Conservation (phyloP, 345 rosid genomes). For the Euphorbia lathyris region DNA sequence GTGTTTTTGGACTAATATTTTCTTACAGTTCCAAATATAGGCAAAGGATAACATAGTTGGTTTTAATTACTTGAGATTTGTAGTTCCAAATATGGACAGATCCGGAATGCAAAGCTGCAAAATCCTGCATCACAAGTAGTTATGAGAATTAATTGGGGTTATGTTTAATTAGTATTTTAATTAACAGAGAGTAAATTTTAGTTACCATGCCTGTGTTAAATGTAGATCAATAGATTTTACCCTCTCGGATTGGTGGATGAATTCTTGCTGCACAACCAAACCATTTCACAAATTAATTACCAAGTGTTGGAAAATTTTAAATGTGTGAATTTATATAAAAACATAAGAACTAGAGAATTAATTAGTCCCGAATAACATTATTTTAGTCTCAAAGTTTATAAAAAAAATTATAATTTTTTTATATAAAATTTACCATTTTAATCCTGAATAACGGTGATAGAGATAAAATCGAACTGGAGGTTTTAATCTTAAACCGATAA, state of each 20-base stretch:
- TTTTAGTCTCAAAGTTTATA: no score
- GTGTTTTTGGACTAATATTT: no score
- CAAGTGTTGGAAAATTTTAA: neutral
- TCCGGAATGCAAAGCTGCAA: conserved; percentile 34
- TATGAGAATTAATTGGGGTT: neutral
- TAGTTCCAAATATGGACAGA: conserved; percentile 38
- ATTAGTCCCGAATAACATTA: no score
- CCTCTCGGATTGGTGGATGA: conserved; percentile 32
- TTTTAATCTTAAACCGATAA: no score
- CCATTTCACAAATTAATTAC: neutral
- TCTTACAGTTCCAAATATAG: no score
- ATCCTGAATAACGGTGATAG: no score
- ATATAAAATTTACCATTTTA: no score
- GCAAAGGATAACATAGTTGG: no score
- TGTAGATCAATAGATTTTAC: conserved; percentile 38
- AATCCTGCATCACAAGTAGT: conserved; percentile 22
- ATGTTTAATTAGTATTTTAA: neutral
- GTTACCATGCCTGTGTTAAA: conserved; percentile 40
- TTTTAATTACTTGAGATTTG: conserved; percentile 30
- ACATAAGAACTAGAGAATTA: neutral
- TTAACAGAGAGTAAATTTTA: neutral
- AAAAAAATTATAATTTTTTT: no score
- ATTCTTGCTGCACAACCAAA: conserved; percentile 2
- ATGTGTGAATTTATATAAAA: neutral
- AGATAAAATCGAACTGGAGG: no score